Conservation (phyloP, 768 basidiomycete genomes). For the Suillus plorans region DNA sequence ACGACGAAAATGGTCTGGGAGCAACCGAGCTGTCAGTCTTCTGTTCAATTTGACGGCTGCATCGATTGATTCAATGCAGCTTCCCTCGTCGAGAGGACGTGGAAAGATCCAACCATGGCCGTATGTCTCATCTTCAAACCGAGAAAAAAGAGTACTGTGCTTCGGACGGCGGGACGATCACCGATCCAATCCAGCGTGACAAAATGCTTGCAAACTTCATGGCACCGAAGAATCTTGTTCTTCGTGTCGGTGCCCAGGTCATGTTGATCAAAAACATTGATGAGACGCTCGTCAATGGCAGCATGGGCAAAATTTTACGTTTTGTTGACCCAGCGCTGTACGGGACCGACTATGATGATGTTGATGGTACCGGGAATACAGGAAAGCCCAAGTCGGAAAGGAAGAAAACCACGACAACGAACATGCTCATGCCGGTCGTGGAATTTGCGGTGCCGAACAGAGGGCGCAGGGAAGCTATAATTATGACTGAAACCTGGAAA, state of each 20-base stretch:
- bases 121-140: conserved; percentile 62
- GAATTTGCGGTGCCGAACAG: conserved; percentile 69
- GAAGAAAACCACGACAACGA: conserved; percentile 26
- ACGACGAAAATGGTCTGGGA: conserved; percentile 77
- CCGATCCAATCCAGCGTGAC: conserved; percentile 55
- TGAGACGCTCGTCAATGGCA: conserved; percentile 90
- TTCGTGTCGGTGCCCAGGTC: conserved; percentile 84
- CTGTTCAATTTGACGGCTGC: background rate
- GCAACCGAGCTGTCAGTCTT: conserved; percentile 83
- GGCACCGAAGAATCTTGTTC: conserved; percentile 67
- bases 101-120: conserved; percentile 72
- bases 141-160: conserved; percentile 55
- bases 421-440: conserved; percentile 65
- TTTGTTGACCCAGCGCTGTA: conserved; percentile 61
- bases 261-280: conserved; percentile 97
- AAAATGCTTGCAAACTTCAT: conserved; percentile 90
- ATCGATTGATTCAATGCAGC: conserved; percentile 38
- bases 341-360: conserved; percentile 42
- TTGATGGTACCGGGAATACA: conserved; percentile 33
- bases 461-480: conserved; percentile 49
- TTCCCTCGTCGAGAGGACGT: conserved; percentile 94
- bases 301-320: conserved; percentile 79
- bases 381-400: conserved; percentile 30
- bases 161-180: conserved; percentile 60
- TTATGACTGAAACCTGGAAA: conserved; percentile 79